These are phyloP conservation scores for Lentinus brumalis DNA, from an alignment of 768 basidiomycete species.

Conservation along the genomic window DNA sequence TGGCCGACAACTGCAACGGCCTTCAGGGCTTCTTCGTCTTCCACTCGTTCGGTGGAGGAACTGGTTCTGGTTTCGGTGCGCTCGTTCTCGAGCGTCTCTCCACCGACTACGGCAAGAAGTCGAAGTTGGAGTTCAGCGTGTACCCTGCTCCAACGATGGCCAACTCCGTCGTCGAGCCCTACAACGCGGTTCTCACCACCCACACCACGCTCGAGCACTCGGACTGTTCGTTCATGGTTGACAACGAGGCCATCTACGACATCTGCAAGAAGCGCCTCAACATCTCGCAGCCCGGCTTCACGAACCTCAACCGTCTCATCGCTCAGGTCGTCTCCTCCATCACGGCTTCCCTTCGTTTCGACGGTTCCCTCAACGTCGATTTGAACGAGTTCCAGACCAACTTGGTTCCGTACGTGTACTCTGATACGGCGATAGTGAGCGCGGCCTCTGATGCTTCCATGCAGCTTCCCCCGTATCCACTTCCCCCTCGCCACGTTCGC, in stretches of 20 bases:
- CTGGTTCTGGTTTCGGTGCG: conserved; percentile 98
- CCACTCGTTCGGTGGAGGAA: conserved; percentile 99
- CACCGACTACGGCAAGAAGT: conserved; percentile 99
- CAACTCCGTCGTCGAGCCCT: conserved; percentile 97
- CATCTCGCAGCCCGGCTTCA: conserved; percentile 59
- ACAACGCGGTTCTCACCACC: conserved; percentile 97
- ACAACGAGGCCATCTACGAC: conserved; percentile 73
- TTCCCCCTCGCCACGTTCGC: conserved; percentile 71
- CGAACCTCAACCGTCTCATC: conserved; percentile 67
- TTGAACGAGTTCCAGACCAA: conserved; percentile 75
- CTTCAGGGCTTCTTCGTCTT: conserved; percentile 99
- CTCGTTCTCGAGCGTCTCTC: conserved; percentile 96
- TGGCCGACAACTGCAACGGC: conserved; percentile 97
- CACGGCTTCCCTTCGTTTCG: conserved; percentile 57
- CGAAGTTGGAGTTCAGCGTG: conserved; percentile 97
- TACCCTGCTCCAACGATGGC: conserved; percentile 95
- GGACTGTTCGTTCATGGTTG: conserved; percentile 99
- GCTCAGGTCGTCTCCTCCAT: conserved; percentile 60
- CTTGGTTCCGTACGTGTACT: conserved; percentile 51
- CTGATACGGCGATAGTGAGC: conserved; percentile 11
- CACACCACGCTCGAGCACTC: conserved; percentile 99
- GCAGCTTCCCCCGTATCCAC: conserved; percentile 63
- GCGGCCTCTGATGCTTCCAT: background rate
- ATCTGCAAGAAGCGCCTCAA: conserved; percentile 61
- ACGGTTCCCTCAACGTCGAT: conserved; percentile 68